Evolutionary conservation across 139 green algal species (phyloP), one percentile per base, ranked within the genome.

Genomic region (Volvox africanus): DNA sequence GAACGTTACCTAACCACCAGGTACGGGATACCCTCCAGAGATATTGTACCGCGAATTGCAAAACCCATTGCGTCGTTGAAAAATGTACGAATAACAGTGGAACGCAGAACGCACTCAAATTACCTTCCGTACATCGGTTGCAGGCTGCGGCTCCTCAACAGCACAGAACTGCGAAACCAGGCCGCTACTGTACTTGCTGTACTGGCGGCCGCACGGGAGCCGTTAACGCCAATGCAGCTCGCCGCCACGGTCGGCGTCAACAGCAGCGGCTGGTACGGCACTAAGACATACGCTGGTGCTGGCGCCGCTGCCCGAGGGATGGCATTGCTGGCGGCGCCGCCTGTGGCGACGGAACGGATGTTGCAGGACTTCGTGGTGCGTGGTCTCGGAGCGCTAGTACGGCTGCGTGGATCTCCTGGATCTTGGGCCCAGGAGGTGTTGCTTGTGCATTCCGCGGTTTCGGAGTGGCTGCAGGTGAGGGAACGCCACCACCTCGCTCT

Each of bases 401-500:
- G 35, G 26, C 35, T 89, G 67, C 83, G 83, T 28, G 67, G 83
- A 0, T 65, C 16, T 3, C 67, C 24, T 21, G 67, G 83, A 12
- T 68, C 79, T 68, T 28, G 2, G 16, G 24, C 5, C 6, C 68
- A 44, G 35, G 67, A 89, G 68, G 67, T 68, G 67, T 13, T 89
- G 36, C 2, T 89, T 9, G 33, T 68, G 26, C 83, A 89, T 37
- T 37, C 33, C 1, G 83, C 68, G 33, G 36, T 89, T 17, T 35
- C 30, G 0, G 83, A 89, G 68, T 89, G 83, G 83, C n/a, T 89
- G 67, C 83, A 89, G 83, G 83, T 89, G 24, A 28, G 65, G 16
- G 24, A 73, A 73, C 65, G 16, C 65, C 65, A 16, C 65, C 5
- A 12, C 11, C 16, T 73, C 16, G 5, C 65, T 12, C 11, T 73